Evolutionary conservation across 2,329 filamentous ascomycete genomes (phyloP), one percentile per base, ranked within the genome.

Genomic region (Lachnellula hyalina): DNA sequence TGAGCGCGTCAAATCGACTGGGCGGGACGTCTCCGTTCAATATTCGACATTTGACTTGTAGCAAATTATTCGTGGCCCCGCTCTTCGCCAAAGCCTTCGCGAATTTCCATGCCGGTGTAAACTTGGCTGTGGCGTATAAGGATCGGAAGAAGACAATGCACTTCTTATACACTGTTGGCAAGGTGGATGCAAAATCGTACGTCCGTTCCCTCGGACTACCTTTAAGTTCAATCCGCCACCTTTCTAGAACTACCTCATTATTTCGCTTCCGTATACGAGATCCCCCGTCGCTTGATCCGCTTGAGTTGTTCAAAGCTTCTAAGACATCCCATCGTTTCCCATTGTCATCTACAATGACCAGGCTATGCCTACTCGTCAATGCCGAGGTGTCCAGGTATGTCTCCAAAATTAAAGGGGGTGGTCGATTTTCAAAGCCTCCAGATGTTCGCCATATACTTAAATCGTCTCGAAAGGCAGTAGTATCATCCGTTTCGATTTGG

Each of bases 111-210:
- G 88, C 85, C 2, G 94, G 94, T 58, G 96, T 75, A 58, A 96
- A 81, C 64, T 89, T 87, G 41, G 90, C 83, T 52, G 89, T 88
- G 49, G 89, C 84, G 70, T 89, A 96, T 46, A 99, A 79, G 1
- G 91, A 91, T 57, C 94, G 83, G 73, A 97, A 96, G 64, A 96
- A 84, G 62, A 97, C 88, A 61, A 99, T 96, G 65, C 89, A 90
- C 74, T 96, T 94, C 75, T 99, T 99, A 79, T 99, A 99, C 55
- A 96, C 85, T 51, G 90, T 93, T 14, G 94, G 91, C 50, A 97
- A 75, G 34, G 75, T 77, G 11, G 76, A 76, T 7, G 80, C 81
- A 68, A 85, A 89, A 68, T 82, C 82, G 47, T 81, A 77, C 15
- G 69, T 64, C 34, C 70, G 66, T 61, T 78, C 69, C 69, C 76